phyloP scores from a whole-genome alignment of 768 basidiomycete species.

The Calocera viscosa region DNA sequence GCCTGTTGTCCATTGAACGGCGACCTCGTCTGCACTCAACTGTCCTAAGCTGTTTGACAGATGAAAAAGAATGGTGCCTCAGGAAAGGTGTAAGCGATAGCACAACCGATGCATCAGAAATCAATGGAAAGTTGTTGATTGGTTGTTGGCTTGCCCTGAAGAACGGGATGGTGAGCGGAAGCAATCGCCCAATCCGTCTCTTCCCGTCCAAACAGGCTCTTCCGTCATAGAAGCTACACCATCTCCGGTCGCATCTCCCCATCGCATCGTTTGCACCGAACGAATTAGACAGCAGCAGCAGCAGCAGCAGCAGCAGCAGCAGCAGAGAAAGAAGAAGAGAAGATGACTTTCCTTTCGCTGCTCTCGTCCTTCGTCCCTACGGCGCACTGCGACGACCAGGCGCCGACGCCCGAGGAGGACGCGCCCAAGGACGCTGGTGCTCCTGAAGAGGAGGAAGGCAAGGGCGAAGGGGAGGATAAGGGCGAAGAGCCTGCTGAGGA shows the following conservation, averaged over 20 bases:
- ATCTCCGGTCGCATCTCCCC: not conserved
- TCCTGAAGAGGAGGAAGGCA: not conserved
- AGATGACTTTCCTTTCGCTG: not conserved
- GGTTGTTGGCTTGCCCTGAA: slow-evolving; percentile 2
- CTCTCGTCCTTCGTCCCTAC: not conserved
- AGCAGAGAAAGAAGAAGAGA: not conserved
- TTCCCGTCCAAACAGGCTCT: not conserved
- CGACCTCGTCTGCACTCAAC: too few relatives aligned
- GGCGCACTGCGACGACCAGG: not conserved
- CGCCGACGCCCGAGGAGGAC: not conserved
- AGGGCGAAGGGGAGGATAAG: not conserved
- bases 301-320: too few relatives aligned
- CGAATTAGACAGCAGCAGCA: not conserved
- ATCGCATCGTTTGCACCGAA: not conserved
- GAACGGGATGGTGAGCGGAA: not conserved
- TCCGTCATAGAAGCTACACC: not conserved
- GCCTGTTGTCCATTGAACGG: too few relatives aligned
- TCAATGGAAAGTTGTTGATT: too few relatives aligned
- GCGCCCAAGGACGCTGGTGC: not conserved
- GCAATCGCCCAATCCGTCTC: slow-evolving; percentile 8
- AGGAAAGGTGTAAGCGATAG: too few relatives aligned
- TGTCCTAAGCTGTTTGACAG: too few relatives aligned
- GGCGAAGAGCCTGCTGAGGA: not conserved
- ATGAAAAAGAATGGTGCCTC: too few relatives aligned
- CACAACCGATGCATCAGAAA: too few relatives aligned